Evolutionary conservation across 169 alveolate species (phyloP).

Genomic region (Plasmodium relictum): DNA sequence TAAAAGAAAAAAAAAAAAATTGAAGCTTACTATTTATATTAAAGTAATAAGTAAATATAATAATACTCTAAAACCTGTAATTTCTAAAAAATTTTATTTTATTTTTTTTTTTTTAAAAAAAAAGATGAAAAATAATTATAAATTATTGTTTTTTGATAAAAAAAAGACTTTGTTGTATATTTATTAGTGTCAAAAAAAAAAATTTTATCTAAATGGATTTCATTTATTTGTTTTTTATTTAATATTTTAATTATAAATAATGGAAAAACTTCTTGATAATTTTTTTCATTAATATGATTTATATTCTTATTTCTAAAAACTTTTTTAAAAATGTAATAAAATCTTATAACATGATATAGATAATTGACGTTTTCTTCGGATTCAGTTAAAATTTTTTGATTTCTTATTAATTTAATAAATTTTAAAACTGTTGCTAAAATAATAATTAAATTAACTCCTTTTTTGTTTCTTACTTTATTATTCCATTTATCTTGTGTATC

Average conservation of each 20-base stretch:
- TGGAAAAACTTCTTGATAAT: slow-evolving; percentile 20
- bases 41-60: not conserved
- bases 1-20: no score
- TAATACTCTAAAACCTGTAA: not conserved
- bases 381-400: not conserved
- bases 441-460: no score
- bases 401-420: slow-evolving; percentile 33
- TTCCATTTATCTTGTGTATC: not conserved
- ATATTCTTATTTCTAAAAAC: slow-evolving; percentile 11
- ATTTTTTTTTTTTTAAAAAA: not conserved
- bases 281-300: slow-evolving; percentile 14
- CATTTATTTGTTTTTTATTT: slow-evolving; percentile 30
- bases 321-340: slow-evolving; percentile 50
- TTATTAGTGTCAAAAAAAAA: not conserved
- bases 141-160: slow-evolving; percentile 1
- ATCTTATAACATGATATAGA: slow-evolving; percentile 7
- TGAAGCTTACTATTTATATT: no score
- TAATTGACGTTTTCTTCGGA: not conserved
- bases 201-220: not conserved
- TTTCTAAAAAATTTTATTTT: not conserved
- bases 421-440: slow-evolving; percentile 1
- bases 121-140: not conserved
- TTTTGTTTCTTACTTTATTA: no score
- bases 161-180: not conserved
- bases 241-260: slow-evolving; percentile 28